phyloP scores from a whole-genome alignment of 2,329 filamentous ascomycete species.

The Cordyceps cicadae region DNA sequence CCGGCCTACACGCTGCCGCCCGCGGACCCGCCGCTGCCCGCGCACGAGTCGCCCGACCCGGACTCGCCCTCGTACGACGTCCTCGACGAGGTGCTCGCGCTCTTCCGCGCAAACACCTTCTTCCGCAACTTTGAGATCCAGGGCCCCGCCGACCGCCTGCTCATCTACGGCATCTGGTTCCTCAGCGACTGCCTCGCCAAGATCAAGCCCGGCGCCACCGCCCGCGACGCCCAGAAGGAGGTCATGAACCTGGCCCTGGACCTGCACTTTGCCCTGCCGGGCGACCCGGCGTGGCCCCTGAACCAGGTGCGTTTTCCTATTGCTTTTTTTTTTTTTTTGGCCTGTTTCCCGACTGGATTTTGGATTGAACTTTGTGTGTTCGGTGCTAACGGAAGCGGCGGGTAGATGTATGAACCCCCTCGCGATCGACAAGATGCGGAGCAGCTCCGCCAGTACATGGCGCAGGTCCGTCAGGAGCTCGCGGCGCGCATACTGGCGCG shows the following conservation, averaged over 20 bases:
- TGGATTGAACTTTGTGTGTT: no score
- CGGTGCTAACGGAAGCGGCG: no score
- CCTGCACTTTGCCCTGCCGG: slow-evolving; percentile 85
- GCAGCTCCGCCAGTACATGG: slow-evolving; percentile 77
- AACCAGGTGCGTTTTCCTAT: slow-evolving; percentile 70
- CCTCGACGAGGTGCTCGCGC: slow-evolving; percentile 81
- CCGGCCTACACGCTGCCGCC: slow-evolving; percentile 76
- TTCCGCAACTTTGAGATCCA: slow-evolving; percentile 99
- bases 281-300: slow-evolving; percentile 84
- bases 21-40: slow-evolving; percentile 48
- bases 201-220: slow-evolving; percentile 65
- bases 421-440: slow-evolving; percentile 83
- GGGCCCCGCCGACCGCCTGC: slow-evolving; percentile 82
- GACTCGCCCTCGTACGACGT: slow-evolving; percentile 93
- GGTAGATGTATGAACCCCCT: slow-evolving; percentile 78
- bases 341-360: no score
- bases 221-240: slow-evolving; percentile 58
- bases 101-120: slow-evolving; percentile 97
- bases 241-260: slow-evolving; percentile 88
- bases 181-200: slow-evolving; percentile 83
- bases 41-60: slow-evolving; percentile 62
- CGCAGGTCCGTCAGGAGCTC: slow-evolving; percentile 88
- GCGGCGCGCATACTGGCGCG: slow-evolving; percentile 73
- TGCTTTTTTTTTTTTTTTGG: no score
- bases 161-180: slow-evolving; percentile 96